A percentile compares a stretch with the other conserved stretches of the same genome.
These are phyloP conservation scores for Colletotrichum euphorbiae DNA, from an alignment of 2,329 filamentous ascomycete genomes.

Conservation along the genomic window DNA sequence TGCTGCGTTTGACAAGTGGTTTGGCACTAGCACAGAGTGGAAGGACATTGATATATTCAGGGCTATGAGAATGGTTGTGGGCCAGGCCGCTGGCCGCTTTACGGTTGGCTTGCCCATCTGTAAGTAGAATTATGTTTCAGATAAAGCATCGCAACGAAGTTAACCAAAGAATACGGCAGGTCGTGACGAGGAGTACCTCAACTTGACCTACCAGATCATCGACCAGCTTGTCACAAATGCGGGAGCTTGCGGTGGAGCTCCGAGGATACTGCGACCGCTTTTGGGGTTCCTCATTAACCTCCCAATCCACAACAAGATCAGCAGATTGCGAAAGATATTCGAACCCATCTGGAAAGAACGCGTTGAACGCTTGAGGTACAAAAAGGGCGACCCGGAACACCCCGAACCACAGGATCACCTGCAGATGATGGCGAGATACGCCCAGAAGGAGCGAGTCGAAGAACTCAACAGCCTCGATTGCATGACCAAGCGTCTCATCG, in stretches of 20 bases:
- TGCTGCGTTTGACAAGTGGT: constrained; percentile 49
- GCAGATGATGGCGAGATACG: constrained; percentile 56
- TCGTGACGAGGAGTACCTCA: constrained; percentile 50
- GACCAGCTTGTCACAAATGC: constrained; percentile 49
- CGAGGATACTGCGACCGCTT: constrained; percentile 48
- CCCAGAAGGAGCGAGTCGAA: constrained; percentile 50
- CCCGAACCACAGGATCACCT: constrained; percentile 52
- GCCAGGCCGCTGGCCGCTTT: constrained; percentile 48
- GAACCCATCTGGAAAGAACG: constrained; percentile 44
- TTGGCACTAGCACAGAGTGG: constrained; percentile 51
- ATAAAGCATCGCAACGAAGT: no score
- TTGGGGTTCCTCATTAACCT: constrained; percentile 46
- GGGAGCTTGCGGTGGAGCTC: constrained; percentile 47
- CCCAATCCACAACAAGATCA: constrained; percentile 41
- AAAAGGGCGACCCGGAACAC: constrained; percentile 34
- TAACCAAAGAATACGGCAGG: constrained; percentile 37
- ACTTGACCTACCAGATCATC: constrained; percentile 46
- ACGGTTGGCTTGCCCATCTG: constrained; percentile 48
- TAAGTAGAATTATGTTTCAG: constrained; percentile 36
- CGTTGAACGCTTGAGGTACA: constrained; percentile 41
- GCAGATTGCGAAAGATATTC: constrained; percentile 45
- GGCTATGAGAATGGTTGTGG: constrained; percentile 46
- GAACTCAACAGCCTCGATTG: constrained; percentile 48
- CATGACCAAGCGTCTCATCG: constrained; percentile 48
- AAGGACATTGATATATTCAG: constrained; percentile 48